phyloP scores from a whole-genome alignment of 441 rosid genomes.

The Croton setiger region DNA sequence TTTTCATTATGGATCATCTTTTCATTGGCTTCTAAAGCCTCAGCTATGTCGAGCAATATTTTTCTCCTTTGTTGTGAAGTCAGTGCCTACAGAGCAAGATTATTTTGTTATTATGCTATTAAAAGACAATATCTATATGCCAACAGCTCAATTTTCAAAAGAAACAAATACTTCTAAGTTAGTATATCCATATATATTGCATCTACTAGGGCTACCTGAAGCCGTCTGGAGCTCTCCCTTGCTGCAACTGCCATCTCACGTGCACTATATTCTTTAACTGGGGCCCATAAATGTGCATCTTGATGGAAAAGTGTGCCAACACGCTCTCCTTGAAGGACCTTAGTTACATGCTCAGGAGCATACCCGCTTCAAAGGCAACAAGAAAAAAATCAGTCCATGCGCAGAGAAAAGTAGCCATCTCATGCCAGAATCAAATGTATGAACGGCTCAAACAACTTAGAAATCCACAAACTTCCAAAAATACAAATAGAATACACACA shows the following conservation, averaged over 20 bases:
- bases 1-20: slow-evolving; percentile 62
- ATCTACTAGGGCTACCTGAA: slow-evolving; percentile 62
- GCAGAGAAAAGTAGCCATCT: background rate
- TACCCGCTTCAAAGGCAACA: slow-evolving; percentile 61
- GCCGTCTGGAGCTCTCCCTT: slow-evolving; percentile 90
- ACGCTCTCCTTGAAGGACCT: slow-evolving; percentile 79
- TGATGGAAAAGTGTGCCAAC: slow-evolving; percentile 93
- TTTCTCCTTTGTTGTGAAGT: slow-evolving; percentile 72
- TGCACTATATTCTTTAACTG: slow-evolving; percentile 48
- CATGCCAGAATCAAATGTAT: background rate
- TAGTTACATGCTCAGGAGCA: slow-evolving; percentile 65
- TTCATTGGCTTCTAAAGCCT: slow-evolving; percentile 81
- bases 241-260: slow-evolving; percentile 97
- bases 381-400: slow-evolving; percentile 20
- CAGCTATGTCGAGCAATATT: slow-evolving; percentile 75
- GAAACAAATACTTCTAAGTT: background rate
- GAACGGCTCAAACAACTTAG: background rate
- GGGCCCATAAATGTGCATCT: slow-evolving; percentile 74
- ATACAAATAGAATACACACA: background rate
- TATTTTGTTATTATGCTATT: slow-evolving; percentile 13
- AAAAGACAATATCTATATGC: slow-evolving; percentile 1
- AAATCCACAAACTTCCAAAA: slow-evolving; percentile 8
- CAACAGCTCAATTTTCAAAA: slow-evolving; percentile 9
- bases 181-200: slow-evolving; percentile 6
- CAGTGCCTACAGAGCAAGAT: slow-evolving; percentile 58